A percentile compares a stretch with the other conserved stretches of the same genome.
These are phyloP conservation scores for Blastobotrys muscicola DNA, from an alignment of 805 yeast genomes.

Conservation along the genomic window DNA sequence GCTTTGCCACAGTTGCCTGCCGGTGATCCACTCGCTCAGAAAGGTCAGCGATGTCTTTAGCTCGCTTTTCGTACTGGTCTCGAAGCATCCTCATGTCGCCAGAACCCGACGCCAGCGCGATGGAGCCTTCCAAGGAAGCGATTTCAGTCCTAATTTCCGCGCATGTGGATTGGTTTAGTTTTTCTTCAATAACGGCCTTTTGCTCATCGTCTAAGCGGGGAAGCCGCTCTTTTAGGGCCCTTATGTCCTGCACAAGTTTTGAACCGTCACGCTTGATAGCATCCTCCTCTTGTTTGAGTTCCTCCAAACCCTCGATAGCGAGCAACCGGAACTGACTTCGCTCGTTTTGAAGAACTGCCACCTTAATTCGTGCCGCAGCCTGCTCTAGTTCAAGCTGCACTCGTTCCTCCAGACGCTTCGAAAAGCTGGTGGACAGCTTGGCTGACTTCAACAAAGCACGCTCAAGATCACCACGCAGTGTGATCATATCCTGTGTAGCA, in stretches of 20 bases:
- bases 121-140: background rate
- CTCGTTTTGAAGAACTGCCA: background rate
- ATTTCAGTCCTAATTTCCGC: background rate
- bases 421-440: background rate
- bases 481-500: too few species aligned
- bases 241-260: too few species aligned
- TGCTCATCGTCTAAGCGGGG: background rate
- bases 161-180: background rate
- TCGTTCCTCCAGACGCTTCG: background rate
- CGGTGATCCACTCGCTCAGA: slow-evolving; percentile 12
- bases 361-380: background rate
- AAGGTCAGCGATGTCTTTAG: slow-evolving; percentile 30
- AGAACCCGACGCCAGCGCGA: background rate
- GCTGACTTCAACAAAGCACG: too few species aligned
- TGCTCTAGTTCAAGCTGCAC: slow-evolving; percentile 1
- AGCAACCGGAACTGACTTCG: background rate
- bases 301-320: slow-evolving; percentile 1
- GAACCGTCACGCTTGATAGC: background rate
- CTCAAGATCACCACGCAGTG: background rate
- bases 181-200: slow-evolving; percentile 1
- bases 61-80: slow-evolving; percentile 34
- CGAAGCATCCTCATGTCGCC: background rate
- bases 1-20: slow-evolving; percentile 13
- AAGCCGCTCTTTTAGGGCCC: background rate
- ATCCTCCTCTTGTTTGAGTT: slow-evolving; percentile 3